Conservation (phyloP, 2,329 filamentous ascomycete genomes). For the Diaporthe sp. region DNA sequence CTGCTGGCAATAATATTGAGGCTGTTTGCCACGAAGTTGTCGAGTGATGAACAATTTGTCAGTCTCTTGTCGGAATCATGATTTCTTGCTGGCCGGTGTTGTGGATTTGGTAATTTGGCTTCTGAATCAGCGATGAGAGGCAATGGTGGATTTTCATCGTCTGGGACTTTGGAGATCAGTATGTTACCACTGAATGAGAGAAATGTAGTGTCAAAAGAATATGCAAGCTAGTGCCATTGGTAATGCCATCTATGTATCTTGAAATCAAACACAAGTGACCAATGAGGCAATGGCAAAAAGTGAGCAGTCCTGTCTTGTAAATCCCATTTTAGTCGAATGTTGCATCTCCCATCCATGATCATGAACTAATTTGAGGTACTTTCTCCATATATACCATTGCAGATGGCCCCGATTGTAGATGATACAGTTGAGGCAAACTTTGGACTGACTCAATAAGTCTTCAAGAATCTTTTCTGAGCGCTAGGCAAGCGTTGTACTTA, state of each 20-base stretch:
- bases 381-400: background rate
- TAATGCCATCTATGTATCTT: background rate
- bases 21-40: slow-evolving; percentile 48
- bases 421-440: background rate
- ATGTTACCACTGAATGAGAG: background rate
- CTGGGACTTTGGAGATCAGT: background rate
- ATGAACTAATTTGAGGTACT: background rate
- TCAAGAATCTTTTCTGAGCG: background rate
- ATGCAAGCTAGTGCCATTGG: background rate
- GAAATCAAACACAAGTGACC: background rate
- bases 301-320: no score
- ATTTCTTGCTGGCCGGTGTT: background rate
- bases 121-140: no score
- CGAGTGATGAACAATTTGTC: background rate
- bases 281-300: background rate
- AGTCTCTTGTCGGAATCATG: no score
- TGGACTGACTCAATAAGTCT: background rate
- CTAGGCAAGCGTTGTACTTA: background rate
- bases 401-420: no score
- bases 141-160: no score
- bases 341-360: background rate
- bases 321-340: background rate
- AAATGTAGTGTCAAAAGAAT: background rate
- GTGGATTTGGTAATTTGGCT: background rate
- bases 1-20: slow-evolving; percentile 66